These are phyloP conservation scores for Yamadazyma aaseri DNA, from an alignment of 1,139 yeast species.

Conservation along the genomic window DNA sequence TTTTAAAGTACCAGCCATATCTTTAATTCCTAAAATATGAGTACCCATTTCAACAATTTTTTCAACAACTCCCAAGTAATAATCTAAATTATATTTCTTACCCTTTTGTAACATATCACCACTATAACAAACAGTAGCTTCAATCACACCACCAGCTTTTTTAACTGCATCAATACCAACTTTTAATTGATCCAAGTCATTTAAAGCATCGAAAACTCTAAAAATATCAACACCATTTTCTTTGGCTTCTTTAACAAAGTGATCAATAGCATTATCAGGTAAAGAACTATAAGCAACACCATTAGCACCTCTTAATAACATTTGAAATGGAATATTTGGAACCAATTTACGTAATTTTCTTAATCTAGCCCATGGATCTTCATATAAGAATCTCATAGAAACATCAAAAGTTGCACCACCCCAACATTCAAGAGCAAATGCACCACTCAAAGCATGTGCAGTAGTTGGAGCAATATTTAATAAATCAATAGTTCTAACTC, in stretches of 20 bases:
- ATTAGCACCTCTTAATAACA: constrained; percentile 98
- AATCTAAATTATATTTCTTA: constrained; percentile 91
- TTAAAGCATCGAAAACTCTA: constrained; percentile 96
- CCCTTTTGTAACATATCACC: constrained; percentile 97
- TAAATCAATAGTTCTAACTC: constrained; percentile 92
- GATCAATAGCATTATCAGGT: constrained; percentile 98
- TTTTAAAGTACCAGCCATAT: constrained; percentile 99
- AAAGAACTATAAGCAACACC: constrained; percentile 97
- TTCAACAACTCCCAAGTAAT: constrained; percentile 80
- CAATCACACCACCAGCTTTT: constrained; percentile 98
- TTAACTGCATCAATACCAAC: constrained; percentile 98
- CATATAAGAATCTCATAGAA: constrained; percentile 96
- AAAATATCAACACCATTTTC: constrained; percentile 95
- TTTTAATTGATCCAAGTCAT: constrained; percentile 92
- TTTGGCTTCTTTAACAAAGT: constrained; percentile 91
- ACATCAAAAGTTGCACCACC: constrained; percentile 99
- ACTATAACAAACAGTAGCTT: constrained; percentile 96
- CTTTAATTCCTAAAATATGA: constrained; percentile 94
- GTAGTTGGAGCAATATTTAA: constrained; percentile 92
- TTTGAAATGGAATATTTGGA: constrained; percentile 98
- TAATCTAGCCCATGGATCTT: constrained; percentile 98
- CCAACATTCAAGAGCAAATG: constrained; percentile 98
- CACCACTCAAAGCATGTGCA: constrained; percentile 84
- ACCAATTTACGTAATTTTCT: constrained; percentile 83
- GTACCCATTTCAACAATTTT: constrained; percentile 92